These are phyloP conservation scores for Oryza australiensis DNA, from an alignment of 176 grass and related monocot genomes.

Conservation along the genomic window DNA sequence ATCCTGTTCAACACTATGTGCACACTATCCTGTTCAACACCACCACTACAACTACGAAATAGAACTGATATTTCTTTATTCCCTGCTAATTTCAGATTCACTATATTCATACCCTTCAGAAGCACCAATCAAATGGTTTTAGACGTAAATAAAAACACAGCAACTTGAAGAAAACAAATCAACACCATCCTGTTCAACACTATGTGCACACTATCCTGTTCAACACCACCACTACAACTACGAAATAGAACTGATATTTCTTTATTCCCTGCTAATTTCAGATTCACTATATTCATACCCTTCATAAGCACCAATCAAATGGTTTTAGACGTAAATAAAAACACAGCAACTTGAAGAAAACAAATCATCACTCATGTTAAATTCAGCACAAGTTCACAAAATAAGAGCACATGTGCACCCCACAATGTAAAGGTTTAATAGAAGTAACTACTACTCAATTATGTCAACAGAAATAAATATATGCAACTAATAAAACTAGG, in stretches of 20 bases:
- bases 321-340: background rate
- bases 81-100: background rate
- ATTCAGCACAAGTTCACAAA: background rate
- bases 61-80: background rate
- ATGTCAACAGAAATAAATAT: conserved; percentile 2
- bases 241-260: conserved; percentile 5
- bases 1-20: background rate
- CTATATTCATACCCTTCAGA: background rate
- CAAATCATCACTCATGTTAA: background rate
- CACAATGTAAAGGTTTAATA: background rate
- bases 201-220: background rate
- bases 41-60: background rate
- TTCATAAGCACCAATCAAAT: background rate
- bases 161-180: background rate
- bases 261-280: background rate
- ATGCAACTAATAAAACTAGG: conserved; percentile 8
- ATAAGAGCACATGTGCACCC: background rate
- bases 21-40: background rate
- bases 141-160: background rate
- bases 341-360: background rate
- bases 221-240: background rate
- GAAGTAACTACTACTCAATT: conserved; percentile 10
- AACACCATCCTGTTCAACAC: background rate
- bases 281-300: background rate
- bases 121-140: background rate